phyloP scores from a whole-genome alignment of 495 filamentous ascomycete species.

The Penicillium lividum region DNA sequence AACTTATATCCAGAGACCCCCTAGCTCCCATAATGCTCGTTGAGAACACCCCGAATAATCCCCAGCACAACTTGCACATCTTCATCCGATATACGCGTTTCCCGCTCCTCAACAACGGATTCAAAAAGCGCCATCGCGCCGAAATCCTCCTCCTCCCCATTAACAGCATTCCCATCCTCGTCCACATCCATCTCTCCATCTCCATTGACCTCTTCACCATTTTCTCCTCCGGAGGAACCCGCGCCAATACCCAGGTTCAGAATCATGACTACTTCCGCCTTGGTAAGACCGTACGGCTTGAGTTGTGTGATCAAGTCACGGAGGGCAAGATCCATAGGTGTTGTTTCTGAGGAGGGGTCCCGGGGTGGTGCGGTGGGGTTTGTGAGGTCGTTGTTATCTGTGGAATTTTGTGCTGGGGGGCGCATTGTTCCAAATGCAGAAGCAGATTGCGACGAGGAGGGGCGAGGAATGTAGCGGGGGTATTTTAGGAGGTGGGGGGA shows the following conservation, averaged over 20 bases:
- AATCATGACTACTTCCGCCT: constrained; percentile 66
- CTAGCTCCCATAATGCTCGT: constrained; percentile 18
- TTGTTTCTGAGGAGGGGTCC: constrained; percentile 18
- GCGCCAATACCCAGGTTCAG: constrained; percentile 55
- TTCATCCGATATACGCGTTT: constrained; percentile 39
- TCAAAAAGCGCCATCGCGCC: constrained; percentile 42
- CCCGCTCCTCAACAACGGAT: constrained; percentile 47
- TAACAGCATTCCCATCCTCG: constrained; percentile 20
- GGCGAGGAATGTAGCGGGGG: constrained; percentile 31
- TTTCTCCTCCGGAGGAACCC: constrained; percentile 7
- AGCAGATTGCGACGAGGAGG: constrained; percentile 29
- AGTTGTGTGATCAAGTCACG: constrained; percentile 43
- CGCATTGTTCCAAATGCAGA: constrained; percentile 29
- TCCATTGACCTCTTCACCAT: constrained; percentile 22
- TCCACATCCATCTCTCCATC: constrained; percentile 28
- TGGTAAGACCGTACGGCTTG: constrained; percentile 54
- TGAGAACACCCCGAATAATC: constrained; percentile 41
- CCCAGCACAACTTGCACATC: constrained; percentile 36
- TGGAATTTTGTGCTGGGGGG: constrained; percentile 16
- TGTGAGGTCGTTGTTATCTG: constrained; percentile 13
- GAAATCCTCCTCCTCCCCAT: constrained; percentile 37
- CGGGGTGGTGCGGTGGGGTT: constrained; percentile 5
- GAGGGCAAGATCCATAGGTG: constrained; percentile 40
- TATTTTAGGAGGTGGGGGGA: constrained; percentile 41
- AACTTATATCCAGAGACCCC: not conserved